Evolutionary conservation across 2,329 filamentous ascomycete genomes (phyloP), one percentile per base, ranked within the genome.

Genomic region (Esteya vermicola): DNA sequence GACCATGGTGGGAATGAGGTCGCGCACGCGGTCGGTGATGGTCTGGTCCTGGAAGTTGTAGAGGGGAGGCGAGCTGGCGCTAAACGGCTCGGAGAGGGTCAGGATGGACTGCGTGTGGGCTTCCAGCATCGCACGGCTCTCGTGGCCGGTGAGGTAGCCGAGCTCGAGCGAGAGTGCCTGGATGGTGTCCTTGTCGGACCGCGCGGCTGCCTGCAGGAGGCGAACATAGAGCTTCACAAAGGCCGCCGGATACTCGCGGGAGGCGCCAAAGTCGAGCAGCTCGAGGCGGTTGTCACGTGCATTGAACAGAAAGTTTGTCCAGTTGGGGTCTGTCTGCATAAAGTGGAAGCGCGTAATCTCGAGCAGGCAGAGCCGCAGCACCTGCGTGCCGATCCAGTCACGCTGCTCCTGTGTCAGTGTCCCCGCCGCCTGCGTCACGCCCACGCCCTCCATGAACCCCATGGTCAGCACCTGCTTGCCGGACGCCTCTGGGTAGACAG

Each of bases 251-350:
- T 79, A 98, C 49, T 86, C 89, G 51, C 91, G 72, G 18, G 81
- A 86, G 27, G 91, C 91, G 43, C 91, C 91, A 58, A 98, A 98
- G 60, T 98, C 93, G 39, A 98, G 77, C 1, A 98, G 73, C 58
- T 94, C 88, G 13, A 98, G 78, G 53, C 77, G 81, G 51, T 76
- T 65, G 4, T 70, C 75, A 18, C 64, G 51, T 1, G 76, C 65
- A 51, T 96, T 91, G 67, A 85, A 98, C 18, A 96, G 69, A 59
- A 98, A 98, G 60, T 98, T 98, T 26, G 89, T 96, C 91, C 91
- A 98, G 66, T 98, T 98, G 31, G 91, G 91, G 55, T 98, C 91
- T 6, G 91, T 98, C 63, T 98, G 91, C 91, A 98, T 98, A 64
- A 93, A 96, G 45, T 71, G 78, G 72, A 95, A 96, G 59, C 94